These are phyloP conservation scores for Dendrocalamus latiflorus DNA, from an alignment of 202 grass and related monocot genomes.

Conservation along the genomic window DNA sequence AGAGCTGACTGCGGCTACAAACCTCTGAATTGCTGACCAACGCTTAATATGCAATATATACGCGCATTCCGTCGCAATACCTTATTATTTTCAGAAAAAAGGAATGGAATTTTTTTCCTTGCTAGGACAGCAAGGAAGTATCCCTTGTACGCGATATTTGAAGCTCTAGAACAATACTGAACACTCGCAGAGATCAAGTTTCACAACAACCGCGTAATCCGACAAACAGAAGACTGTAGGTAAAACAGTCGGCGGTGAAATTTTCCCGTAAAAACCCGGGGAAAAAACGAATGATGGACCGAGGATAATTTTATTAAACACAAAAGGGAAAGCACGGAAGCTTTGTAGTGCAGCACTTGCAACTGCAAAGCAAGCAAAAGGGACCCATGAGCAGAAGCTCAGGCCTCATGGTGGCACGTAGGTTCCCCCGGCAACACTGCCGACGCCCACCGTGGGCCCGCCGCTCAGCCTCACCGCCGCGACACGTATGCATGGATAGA, in stretches of 20 bases:
- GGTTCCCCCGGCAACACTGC: too few species aligned
- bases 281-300: neutral
- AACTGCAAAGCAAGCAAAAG: constrained; percentile 42
- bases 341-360: constrained; percentile 54
- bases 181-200: neutral
- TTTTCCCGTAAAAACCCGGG: neutral
- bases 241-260: too few species aligned
- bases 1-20: neutral
- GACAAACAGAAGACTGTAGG: neutral
- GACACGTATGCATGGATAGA: constrained; percentile 8
- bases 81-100: neutral
- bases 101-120: neutral
- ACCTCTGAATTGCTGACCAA: neutral
- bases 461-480: too few species aligned
- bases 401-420: constrained; percentile 9
- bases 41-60: neutral
- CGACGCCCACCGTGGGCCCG: too few species aligned
- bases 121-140: too few species aligned
- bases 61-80: neutral
- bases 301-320: neutral
- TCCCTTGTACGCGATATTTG: too few species aligned
- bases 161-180: constrained; percentile 15
- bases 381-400: constrained; percentile 30
- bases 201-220: neutral
- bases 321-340: neutral